These are phyloP conservation scores for Phalaenopsis equestris DNA, from an alignment of 106 monocot species.

Conservation along the genomic window DNA sequence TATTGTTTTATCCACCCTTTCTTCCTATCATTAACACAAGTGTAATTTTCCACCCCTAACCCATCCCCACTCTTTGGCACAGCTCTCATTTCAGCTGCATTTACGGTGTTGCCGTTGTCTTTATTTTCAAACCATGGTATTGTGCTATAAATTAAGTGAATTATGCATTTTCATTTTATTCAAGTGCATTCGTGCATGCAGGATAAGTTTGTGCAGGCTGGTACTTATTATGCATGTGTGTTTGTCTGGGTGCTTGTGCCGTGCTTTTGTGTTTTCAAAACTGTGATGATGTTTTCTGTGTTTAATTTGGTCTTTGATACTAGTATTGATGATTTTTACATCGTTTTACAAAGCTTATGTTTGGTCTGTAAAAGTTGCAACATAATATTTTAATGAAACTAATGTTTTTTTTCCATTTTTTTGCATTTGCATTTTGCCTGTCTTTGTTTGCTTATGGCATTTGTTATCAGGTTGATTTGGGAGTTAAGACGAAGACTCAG, in stretches of 20 bases:
- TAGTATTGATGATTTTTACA: not conserved
- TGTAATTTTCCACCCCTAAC: not conserved
- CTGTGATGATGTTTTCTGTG: not conserved
- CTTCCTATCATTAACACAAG: not conserved
- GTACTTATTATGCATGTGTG: not conserved
- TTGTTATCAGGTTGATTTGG: constrained; percentile 77
- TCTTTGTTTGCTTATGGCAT: not conserved
- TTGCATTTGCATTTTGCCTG: not conserved
- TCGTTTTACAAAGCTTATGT: not conserved
- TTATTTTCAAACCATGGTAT: not conserved
- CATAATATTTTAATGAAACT: not conserved
- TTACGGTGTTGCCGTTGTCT: not conserved
- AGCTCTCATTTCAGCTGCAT: not conserved
- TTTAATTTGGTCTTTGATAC: not conserved
- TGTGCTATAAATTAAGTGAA: not conserved
- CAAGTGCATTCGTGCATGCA: not conserved
- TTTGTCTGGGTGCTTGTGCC: not conserved
- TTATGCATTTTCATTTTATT: not conserved
- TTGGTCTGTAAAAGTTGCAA: not conserved
- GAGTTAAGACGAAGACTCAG: constrained; percentile 98
- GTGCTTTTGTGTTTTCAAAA: not conserved
- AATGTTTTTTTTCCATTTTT: not conserved
- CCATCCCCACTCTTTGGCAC: not conserved
- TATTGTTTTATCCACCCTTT: constrained; percentile 2
- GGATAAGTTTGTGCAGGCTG: not conserved